A percentile compares a stretch with the other conserved stretches of the same genome.
These are phyloP conservation scores for Colletotrichum gloeosporioides DNA, from an alignment of 2,329 filamentous ascomycete genomes.

Conservation along the genomic window DNA sequence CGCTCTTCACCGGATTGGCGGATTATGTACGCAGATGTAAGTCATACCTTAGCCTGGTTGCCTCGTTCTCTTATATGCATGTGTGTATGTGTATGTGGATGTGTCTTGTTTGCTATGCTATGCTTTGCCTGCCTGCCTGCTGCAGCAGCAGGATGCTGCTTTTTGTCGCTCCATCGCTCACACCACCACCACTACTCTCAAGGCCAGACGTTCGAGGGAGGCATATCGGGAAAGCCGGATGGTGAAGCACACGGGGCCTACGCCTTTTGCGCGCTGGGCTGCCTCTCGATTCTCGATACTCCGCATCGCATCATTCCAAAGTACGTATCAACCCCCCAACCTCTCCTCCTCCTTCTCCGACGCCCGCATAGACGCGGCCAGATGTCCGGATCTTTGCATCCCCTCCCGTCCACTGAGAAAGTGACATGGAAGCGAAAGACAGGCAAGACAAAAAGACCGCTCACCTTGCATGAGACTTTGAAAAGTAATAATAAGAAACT, in stretches of 20 bases:
- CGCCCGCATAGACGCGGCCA: neutral
- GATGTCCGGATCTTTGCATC: neutral
- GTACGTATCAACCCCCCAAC: slow-evolving; percentile 51
- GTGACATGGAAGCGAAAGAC: slow-evolving; percentile 36
- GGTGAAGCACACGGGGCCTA: slow-evolving; percentile 96
- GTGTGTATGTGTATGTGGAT: neutral
- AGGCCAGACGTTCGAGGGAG: slow-evolving; percentile 93
- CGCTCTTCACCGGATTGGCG: slow-evolving; percentile 74
- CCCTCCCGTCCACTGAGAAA: slow-evolving; percentile 34
- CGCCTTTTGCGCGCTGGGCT: slow-evolving; percentile 91
- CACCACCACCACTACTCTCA: slow-evolving; percentile 34
- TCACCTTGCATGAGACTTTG: neutral
- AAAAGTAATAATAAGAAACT: neutral
- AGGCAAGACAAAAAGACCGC: neutral
- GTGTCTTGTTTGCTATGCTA: neutral
- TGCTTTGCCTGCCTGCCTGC: neutral
- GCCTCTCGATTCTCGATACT: slow-evolving; percentile 82
- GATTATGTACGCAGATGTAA: slow-evolving; percentile 83
- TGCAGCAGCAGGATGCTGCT: neutral
- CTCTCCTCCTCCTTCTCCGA: neutral
- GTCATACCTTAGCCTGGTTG: slow-evolving; percentile 36
- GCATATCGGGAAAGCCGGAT: slow-evolving; percentile 83
- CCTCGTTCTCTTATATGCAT: neutral
- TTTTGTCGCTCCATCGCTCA: neutral
- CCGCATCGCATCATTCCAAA: slow-evolving; percentile 76